These are phyloP conservation scores for Aschersonia sp. DNA, from an alignment of 2,329 filamentous ascomycete species.

Conservation along the genomic window DNA sequence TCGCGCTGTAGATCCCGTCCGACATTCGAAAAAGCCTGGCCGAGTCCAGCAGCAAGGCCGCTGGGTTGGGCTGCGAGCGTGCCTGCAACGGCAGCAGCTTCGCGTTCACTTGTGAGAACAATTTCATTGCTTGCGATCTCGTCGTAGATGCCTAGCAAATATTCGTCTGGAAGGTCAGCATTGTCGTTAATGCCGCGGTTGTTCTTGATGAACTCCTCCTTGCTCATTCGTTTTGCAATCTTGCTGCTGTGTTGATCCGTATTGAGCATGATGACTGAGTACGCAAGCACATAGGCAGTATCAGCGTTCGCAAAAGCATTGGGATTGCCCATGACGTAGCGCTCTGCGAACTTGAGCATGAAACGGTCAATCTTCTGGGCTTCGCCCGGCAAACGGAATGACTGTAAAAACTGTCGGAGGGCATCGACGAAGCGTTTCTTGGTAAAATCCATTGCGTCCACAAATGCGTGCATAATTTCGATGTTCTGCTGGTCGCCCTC, in stretches of 20 bases:
- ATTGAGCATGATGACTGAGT: slow-evolving; percentile 94
- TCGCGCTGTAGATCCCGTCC: slow-evolving; percentile 85
- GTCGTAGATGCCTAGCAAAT: slow-evolving; percentile 77
- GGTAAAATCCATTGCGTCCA: slow-evolving; percentile 86
- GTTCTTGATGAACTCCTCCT: slow-evolving; percentile 97
- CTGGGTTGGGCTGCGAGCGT: slow-evolving; percentile 43
- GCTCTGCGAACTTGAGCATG: slow-evolving; percentile 97
- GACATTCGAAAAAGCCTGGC: slow-evolving; percentile 80
- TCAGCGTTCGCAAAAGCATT: slow-evolving; percentile 97
- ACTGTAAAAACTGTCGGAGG: slow-evolving; percentile 79
- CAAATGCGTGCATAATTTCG: slow-evolving; percentile 96
- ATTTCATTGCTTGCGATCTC: slow-evolving; percentile 89
- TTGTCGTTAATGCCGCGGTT: slow-evolving; percentile 97
- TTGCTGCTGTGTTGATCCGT: slow-evolving; percentile 90
- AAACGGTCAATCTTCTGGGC: slow-evolving; percentile 98
- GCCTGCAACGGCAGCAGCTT: slow-evolving; percentile 71
- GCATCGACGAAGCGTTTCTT: slow-evolving; percentile 89
- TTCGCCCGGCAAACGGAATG: slow-evolving; percentile 88
- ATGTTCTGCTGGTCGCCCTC: slow-evolving; percentile 90
- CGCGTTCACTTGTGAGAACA: slow-evolving; percentile 81
- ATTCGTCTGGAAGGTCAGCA: slow-evolving; percentile 83
- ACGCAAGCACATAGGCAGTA: slow-evolving; percentile 88
- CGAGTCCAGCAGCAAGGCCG: slow-evolving; percentile 60
- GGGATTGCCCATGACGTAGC: slow-evolving; percentile 87
- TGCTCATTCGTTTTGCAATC: slow-evolving; percentile 74